Evolutionary conservation across 208 protist species (phyloP).

Genomic region (Acanthamoeba lenticulata): DNA sequence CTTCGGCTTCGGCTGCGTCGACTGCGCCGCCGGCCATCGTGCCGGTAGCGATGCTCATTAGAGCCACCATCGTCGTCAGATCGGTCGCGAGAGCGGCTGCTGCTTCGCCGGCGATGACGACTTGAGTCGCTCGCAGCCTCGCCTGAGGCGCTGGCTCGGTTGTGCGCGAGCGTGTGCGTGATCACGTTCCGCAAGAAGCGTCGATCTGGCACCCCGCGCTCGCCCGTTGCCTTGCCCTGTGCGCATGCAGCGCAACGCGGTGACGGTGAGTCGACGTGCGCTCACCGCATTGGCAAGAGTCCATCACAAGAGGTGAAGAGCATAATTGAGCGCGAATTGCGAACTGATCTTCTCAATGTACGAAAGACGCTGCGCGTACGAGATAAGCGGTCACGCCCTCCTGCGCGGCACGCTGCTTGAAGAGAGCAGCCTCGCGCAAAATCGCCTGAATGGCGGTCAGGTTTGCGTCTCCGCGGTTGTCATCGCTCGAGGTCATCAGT

Average conservation of each 20-base stretch:
- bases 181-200: constrained; percentile 2
- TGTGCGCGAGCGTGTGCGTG: constrained; percentile 14
- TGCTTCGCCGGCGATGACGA: background rate
- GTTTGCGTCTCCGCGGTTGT: background rate
- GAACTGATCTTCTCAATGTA: too few species aligned
- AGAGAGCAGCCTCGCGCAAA: constrained; percentile 10
- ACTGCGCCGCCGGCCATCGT: background rate
- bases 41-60: too few species aligned
- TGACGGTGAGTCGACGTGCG: too few species aligned
- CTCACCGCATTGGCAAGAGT: too few species aligned
- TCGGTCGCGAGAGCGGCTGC: background rate
- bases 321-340: too few species aligned
- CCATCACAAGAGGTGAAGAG: too few species aligned
- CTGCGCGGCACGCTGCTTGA: background rate
- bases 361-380: background rate
- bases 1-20: background rate
- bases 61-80: background rate
- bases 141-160: background rate
- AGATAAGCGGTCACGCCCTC: background rate
- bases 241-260: too few species aligned
- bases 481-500: background rate
- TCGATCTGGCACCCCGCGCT: constrained; percentile 3
- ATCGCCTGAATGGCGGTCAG: constrained; percentile 2
- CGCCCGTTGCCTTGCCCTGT: background rate
- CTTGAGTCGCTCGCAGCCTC: background rate